These are phyloP conservation scores for Beauveria sp. DNA, from an alignment of 2,329 filamentous ascomycete genomes.

Conservation along the genomic window DNA sequence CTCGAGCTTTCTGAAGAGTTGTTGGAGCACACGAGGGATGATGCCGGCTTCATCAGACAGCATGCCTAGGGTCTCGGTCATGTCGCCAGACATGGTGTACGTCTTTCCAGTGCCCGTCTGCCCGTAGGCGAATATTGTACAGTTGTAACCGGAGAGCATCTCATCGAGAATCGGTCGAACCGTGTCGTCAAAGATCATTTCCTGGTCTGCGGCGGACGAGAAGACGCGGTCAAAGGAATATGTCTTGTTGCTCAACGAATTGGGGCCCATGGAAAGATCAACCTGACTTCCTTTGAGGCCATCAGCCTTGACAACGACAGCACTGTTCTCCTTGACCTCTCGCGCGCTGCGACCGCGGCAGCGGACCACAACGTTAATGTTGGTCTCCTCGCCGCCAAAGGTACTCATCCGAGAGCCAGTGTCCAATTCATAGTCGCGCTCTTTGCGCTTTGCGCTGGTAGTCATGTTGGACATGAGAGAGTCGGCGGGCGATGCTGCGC, in stretches of 20 bases:
- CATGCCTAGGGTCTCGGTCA: constrained; percentile 77
- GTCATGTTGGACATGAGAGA: constrained; percentile 54
- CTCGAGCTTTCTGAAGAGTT: constrained; percentile 79
- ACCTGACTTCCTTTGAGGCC: constrained; percentile 81
- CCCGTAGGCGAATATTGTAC: constrained; percentile 97
- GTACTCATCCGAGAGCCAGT: constrained; percentile 9
- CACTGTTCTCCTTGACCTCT: constrained; percentile 89
- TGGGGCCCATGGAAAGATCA: constrained; percentile 86
- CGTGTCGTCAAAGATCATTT: constrained; percentile 90
- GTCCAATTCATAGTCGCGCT: constrained; percentile 69
- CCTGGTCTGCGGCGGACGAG: constrained; percentile 87
- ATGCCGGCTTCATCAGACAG: constrained; percentile 90
- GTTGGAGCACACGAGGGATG: constrained; percentile 82
- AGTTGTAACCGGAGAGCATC: constrained; percentile 94
- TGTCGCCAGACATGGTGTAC: constrained; percentile 98
- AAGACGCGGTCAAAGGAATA: constrained; percentile 98
- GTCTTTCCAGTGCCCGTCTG: constrained; percentile 98
- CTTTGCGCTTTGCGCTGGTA: constrained; percentile 71
- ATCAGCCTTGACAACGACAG: constrained; percentile 81
- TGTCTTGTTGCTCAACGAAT: constrained; percentile 87
- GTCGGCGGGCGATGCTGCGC: constrained; percentile 61
- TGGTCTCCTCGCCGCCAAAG: constrained; percentile 61
- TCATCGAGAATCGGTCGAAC: constrained; percentile 90
- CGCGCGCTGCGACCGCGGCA: constrained; percentile 87
- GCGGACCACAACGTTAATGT: constrained; percentile 94